A percentile compares a stretch with the other conserved stretches of the same genome.
Evolutionary conservation across 805 yeast species (phyloP).

Genomic region (Hyphopichia homilentoma): DNA sequence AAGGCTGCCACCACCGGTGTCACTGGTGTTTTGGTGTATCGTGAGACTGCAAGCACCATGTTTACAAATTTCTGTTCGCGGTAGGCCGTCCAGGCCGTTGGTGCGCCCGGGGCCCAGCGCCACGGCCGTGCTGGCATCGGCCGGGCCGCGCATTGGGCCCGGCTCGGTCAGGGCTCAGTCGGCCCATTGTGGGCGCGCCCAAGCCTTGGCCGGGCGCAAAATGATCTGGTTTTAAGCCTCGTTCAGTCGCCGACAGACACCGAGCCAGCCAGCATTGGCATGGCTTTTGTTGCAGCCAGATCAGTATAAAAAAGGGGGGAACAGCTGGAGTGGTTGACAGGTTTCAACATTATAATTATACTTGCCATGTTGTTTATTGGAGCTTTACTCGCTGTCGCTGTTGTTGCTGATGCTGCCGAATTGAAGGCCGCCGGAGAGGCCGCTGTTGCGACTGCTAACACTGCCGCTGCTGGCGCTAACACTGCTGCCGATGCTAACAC

Average conservation of each 20-base stretch:
- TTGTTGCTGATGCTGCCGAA: conserved; percentile 11
- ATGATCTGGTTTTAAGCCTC: too few relatives aligned
- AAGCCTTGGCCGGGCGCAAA: too few relatives aligned
- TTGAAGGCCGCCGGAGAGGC: conserved; percentile 24
- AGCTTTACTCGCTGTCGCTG: conserved; percentile 16
- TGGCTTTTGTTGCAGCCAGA: too few relatives aligned
- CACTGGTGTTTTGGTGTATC: neutral
- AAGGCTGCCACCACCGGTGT: neutral
- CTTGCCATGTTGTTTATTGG: conserved; percentile 13
- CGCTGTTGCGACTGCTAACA: conserved; percentile 10
- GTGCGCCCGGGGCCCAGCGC: too few relatives aligned
- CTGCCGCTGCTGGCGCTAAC: conserved; percentile 4
- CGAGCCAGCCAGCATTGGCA: too few relatives aligned
- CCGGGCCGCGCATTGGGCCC: neutral
- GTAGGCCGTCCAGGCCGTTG: too few relatives aligned
- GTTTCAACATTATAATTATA: conserved; percentile 14
- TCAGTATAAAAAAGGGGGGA: too few relatives aligned
- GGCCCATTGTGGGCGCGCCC: too few relatives aligned
- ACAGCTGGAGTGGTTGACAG: conserved; percentile 15
- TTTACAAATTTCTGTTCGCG: too few relatives aligned
- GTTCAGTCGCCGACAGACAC: too few relatives aligned
- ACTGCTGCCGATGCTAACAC: conserved; percentile 3
- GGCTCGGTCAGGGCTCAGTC: conserved; percentile 13
- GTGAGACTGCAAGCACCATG: neutral
- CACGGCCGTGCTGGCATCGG: neutral